phyloP scores from a whole-genome alignment of 1,139 yeast genomes.

The Geotrichum reessii region DNA sequence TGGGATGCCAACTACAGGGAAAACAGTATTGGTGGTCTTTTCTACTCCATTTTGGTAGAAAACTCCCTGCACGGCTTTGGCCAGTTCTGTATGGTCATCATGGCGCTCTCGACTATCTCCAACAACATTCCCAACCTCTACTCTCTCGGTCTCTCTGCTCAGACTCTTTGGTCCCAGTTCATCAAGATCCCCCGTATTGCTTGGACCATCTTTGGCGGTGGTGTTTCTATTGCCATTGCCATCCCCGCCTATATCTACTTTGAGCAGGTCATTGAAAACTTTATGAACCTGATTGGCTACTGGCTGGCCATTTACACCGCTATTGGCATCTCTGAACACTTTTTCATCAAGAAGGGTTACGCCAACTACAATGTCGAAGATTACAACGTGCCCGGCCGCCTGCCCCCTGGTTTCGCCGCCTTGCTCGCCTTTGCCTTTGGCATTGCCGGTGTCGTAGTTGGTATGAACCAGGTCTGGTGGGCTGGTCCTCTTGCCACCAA shows the following conservation, averaged over 20 bases:
- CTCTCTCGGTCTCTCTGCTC: conserved; percentile 80
- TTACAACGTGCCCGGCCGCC: conserved; percentile 53
- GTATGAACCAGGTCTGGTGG: conserved; percentile 85
- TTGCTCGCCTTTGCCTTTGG: conserved; percentile 74
- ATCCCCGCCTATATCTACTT: conserved; percentile 81
- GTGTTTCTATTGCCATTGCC: conserved; percentile 72
- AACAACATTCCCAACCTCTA: conserved; percentile 92
- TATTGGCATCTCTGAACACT: conserved; percentile 69
- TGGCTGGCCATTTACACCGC: conserved; percentile 83
- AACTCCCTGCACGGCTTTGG: conserved; percentile 85
- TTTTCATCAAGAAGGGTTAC: conserved; percentile 46
- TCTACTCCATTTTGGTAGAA: conserved; percentile 67
- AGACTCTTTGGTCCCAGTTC: conserved; percentile 71
- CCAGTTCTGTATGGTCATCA: conserved; percentile 75
- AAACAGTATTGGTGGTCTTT: conserved; percentile 72
- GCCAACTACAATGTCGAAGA: conserved; percentile 43
- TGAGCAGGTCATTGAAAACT: conserved; percentile 66
- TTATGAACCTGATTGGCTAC: conserved; percentile 87
- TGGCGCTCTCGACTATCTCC: conserved; percentile 79
- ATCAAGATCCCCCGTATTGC: conserved; percentile 68
- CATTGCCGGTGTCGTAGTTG: conserved; percentile 75
- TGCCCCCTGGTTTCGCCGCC: conserved; percentile 78
- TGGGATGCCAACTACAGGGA: conserved; percentile 52
- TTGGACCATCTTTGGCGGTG: conserved; percentile 77
- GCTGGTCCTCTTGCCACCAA: conserved; percentile 57